A percentile compares a stretch with the other conserved stretches of the same genome.
Evolutionary conservation across 257 asterid species (phyloP).

Genomic region (Parsonsia alboflavescens): DNA sequence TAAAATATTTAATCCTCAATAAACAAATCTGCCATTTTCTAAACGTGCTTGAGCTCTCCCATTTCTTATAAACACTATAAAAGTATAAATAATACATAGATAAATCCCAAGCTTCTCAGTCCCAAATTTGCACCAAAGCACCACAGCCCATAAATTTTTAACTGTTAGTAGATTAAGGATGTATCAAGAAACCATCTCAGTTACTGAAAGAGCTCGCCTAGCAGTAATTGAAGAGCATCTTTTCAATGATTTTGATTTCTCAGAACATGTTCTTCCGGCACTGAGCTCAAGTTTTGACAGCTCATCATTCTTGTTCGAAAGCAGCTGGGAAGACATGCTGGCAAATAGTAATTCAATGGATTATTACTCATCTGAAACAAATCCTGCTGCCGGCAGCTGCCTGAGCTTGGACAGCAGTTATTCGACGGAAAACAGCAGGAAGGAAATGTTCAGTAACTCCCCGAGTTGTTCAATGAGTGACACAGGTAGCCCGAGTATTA

Average conservation of each 20-base stretch:
- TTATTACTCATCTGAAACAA: background rate
- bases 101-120: background rate
- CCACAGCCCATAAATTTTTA: background rate
- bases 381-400: background rate
- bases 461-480: background rate
- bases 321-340: background rate
- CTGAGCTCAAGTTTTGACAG: background rate
- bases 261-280: background rate
- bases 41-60: background rate
- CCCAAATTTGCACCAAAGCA: background rate
- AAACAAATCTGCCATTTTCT: background rate
- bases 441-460: background rate
- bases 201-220: background rate
- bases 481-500: background rate
- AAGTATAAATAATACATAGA: background rate
- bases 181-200: background rate
- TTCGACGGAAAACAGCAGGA: background rate
- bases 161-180: background rate
- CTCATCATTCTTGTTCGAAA: no score
- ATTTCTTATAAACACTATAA: no score
- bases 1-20: background rate
- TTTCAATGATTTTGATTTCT: background rate
- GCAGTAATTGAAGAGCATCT: conserved; percentile 1
- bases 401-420: background rate
- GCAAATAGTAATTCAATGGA: background rate